Base-by-base conservation (phyloP, 164 flowering plant species). In the Tetrastigma voinierianum region DNA sequence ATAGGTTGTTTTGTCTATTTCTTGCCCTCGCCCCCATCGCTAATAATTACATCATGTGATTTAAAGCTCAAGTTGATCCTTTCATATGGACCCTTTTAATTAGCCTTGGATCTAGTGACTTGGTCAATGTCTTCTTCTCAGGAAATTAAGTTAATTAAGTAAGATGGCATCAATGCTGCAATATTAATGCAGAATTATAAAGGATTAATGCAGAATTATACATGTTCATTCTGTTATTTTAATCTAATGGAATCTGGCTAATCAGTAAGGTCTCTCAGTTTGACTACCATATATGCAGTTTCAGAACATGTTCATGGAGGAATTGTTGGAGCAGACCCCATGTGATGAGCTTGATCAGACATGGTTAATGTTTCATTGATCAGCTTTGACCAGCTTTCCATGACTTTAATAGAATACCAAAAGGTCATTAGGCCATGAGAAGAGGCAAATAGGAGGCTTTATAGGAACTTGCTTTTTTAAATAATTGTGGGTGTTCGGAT, bases 41-140 rank as follows among this genome's bases (percentile, higher is more conserved):
- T 49, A 11, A 14, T 14, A 49, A 13, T 11, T 49, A 6, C 4
- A 32, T 18, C 69, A 66, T 66, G 69, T 66, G 69, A 56, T 57
- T 61, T 56, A 66, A n/a, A 57, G 17, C 23, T 16, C 67, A 66
- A 47, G 61, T 57, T 57, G 21, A 45, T 23, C 21, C 16, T 15
- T 17, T 66, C 4, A 49, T 66, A 18, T 40, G 16, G 10, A 43
- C 9, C 48, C 48, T 32, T 32, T 49, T 49, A 23, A 1, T 25
- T 53, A 21, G 51, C 20, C 65, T 61, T 52, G 71, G 65, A 68
- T 68, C 61, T 66, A 54, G 54, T 49, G 17, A 59, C 2, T 53
- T 32, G 23, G 53, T 67, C 57, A 18, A 58, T 17, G 24, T 44
- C 48, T 65, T 60, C 23, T 10, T 1, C 51, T 44, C 18, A 45